Evolutionary conservation across 148 eudicot species (phyloP).

Genomic region (Agrostemma githago): DNA sequence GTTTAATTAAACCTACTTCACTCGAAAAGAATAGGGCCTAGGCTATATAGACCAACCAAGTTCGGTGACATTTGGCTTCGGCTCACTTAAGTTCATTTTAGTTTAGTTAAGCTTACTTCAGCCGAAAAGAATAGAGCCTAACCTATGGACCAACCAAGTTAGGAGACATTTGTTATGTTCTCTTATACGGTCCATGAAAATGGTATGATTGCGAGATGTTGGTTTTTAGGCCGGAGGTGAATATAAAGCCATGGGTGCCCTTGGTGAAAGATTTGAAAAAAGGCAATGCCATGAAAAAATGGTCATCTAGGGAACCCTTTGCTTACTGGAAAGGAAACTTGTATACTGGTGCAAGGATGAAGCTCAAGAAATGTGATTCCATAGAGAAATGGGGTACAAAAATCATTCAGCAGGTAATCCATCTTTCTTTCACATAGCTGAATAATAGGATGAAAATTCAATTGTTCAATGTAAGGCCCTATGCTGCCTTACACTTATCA

Average conservation of each 20-base stretch:
- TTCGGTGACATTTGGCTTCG: too few species aligned
- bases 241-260: slow-evolving; percentile 56
- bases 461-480: not conserved
- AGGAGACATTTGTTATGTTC: not conserved
- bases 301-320: slow-evolving; percentile 43
- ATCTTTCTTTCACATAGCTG: not conserved
- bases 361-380: slow-evolving; percentile 37
- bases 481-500: too few species aligned
- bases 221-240: slow-evolving; percentile 44
- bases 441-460: not conserved
- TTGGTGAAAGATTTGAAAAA: slow-evolving; percentile 43
- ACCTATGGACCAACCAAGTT: not conserved
- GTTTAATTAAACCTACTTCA: too few species aligned
- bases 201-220: not conserved
- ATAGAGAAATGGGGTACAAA: slow-evolving; percentile 42
- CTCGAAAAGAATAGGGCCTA: too few species aligned
- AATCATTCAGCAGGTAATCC: slow-evolving; percentile 37
- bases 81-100: too few species aligned
- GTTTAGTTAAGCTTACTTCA: too few species aligned
- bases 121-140: too few species aligned
- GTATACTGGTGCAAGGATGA: slow-evolving; percentile 30
- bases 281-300: slow-evolving; percentile 42
- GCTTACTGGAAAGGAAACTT: slow-evolving; percentile 66
- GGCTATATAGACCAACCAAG: too few species aligned
- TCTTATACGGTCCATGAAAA: not conserved